Percentiles rank a stretch among this genome's conserved stretches.
These are phyloP conservation scores for Tulasnella sp. DNA, from an alignment of 768 basidiomycete species.

Conservation along the genomic window DNA sequence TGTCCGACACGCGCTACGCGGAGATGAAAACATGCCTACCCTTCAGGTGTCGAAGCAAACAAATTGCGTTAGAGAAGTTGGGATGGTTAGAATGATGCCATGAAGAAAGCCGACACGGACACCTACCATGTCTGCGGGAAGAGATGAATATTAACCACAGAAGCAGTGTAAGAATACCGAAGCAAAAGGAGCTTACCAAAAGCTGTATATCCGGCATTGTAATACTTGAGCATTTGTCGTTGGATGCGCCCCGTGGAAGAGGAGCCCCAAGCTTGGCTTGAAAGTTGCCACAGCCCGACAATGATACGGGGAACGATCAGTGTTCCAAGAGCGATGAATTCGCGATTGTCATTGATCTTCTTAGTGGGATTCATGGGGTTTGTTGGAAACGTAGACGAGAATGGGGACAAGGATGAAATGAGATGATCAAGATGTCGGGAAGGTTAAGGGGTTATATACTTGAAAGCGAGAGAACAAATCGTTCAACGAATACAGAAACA, in stretches of 20 bases:
- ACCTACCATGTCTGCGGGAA: neutral
- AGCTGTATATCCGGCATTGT: constrained; percentile 47
- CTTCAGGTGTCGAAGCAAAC: no score
- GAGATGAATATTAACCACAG: neutral
- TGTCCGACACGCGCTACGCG: no score
- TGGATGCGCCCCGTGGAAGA: constrained; percentile 52
- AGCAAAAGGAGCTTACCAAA: constrained; percentile 27
- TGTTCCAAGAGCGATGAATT: constrained; percentile 42
- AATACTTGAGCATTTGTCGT: constrained; percentile 51
- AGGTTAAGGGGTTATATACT: no score
- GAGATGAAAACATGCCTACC: no score
- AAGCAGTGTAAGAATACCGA: neutral
- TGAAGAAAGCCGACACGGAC: neutral
- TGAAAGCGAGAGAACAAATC: no score
- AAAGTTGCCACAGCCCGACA: constrained; percentile 76
- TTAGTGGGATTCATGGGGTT: neutral
- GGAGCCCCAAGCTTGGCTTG: constrained; percentile 75
- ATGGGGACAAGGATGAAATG: no score
- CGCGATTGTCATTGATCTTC: neutral
- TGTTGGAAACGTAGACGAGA: no score
- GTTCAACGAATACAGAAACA: no score
- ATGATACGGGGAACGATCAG: constrained; percentile 50
- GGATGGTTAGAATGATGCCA: neutral
- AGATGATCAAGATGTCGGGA: no score
- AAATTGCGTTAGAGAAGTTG: no score